Evolutionary conservation across 805 yeast species (phyloP).

Genomic region (Nakazawaea ernobii): DNA sequence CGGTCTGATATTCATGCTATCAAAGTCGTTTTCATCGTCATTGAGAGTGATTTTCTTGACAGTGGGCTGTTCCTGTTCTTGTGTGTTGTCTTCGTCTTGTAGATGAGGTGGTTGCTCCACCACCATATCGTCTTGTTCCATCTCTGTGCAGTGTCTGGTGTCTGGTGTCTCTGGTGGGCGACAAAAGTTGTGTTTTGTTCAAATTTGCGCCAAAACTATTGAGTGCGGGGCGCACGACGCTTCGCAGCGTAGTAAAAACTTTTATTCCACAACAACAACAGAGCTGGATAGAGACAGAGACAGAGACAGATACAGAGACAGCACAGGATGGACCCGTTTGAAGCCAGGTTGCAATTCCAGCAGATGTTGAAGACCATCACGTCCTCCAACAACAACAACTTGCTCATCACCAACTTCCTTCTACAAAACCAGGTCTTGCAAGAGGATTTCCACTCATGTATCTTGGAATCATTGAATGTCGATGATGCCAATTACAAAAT

Average conservation of each 20-base stretch:
- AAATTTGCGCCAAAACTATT: no score
- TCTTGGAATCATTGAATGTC: constrained; percentile 50
- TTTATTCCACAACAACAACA: not conserved
- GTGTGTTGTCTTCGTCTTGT: constrained; percentile 7
- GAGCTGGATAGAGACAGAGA: no score
- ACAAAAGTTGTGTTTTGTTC: no score
- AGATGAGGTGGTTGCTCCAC: constrained; percentile 21
- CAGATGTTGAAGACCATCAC: constrained; percentile 59
- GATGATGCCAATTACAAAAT: constrained; percentile 54
- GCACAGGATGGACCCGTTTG: constrained; percentile 78
- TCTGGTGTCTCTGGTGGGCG: no score
- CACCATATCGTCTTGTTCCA: constrained; percentile 8
- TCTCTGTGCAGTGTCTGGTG: no score
- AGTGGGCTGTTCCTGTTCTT: not conserved
- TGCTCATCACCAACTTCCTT: constrained; percentile 50
- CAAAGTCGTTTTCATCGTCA: constrained; percentile 13
- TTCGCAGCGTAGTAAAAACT: not conserved
- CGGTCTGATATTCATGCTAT: constrained; percentile 29
- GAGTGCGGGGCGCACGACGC: not conserved
- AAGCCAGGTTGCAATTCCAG: constrained; percentile 70
- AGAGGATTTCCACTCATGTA: constrained; percentile 65
- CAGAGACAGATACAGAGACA: not conserved
- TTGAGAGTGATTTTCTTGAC: constrained; percentile 1
- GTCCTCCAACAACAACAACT: constrained; percentile 52
- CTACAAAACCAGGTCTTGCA: constrained; percentile 50